Evolutionary conservation across 73 alveolate genomes (phyloP).

Genomic region (Stentor roeselii): DNA sequence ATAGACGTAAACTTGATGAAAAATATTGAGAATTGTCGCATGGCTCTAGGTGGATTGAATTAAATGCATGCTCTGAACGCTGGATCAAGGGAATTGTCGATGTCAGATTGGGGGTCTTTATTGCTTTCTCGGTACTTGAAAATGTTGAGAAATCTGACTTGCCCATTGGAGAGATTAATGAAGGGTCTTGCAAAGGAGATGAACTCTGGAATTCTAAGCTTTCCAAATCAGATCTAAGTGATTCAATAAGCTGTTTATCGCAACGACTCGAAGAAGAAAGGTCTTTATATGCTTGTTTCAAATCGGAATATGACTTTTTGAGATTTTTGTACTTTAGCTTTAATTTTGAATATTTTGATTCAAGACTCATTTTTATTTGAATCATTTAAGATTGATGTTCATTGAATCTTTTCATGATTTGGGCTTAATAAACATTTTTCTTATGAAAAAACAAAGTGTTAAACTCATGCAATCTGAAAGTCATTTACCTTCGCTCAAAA

Average conservation of each 20-base stretch:
- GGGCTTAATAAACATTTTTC: no score
- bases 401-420: no score
- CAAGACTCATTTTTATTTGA: background rate
- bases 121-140: background rate
- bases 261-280: background rate
- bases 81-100: background rate
- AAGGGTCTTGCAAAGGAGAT: background rate
- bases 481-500: no score
- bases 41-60: background rate
- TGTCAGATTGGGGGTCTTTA: background rate
- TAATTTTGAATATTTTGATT: background rate
- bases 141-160: background rate
- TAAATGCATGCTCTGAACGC: background rate
- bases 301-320: background rate
- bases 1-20: no score
- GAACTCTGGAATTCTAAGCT: background rate
- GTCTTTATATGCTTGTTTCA: background rate
- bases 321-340: background rate
- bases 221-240: background rate
- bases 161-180: background rate
- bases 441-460: no score
- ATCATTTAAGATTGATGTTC: no score
- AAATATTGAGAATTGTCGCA: background rate
- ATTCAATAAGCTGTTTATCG: background rate
- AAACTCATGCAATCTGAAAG: no score